Base-by-base conservation (phyloP, 1,284 basidiomycete genomes). In the Ustilago hordei region DNA sequence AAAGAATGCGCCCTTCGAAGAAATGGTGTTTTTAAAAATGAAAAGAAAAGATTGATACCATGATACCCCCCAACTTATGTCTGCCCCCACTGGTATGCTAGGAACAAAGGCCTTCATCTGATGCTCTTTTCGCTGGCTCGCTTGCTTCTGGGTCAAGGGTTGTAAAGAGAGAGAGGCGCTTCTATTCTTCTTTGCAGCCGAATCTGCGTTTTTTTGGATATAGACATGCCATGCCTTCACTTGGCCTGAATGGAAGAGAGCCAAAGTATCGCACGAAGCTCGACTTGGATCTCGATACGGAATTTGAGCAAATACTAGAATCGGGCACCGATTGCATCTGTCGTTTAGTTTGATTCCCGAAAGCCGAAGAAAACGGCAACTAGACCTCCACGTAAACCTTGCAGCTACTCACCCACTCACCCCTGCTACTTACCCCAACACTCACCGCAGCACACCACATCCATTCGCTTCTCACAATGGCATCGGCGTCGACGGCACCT, bases 71-170 rank as follows among this genome's bases (percentile, higher is more conserved):
- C 2, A 2, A 2, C 23, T 28, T 28, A 3, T 28, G 23, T 28
- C 2, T 28, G 23, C 3, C 23, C 23, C 23, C 23, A 28, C 23
- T 28, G 36, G 2, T 38, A 19, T 50, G 48, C 28, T 19, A 48
- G 45, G 45, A 19, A 48, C 45, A 48, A 1, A 15, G 13, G 7
- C 13, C n/a, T 45, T 45, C 11, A 19, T 45, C 43, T 19, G n/a
- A 23, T n/a, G 19, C 43, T 45, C 2, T 45, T 45, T 19, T 45
- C 39, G 15, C 23, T 19, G n/a, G 12, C 36, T 36, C 39, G 39
- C 39, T 41, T 15, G 39, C 39, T 41, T 12, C 23, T 23, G 23
- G 67, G 67, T 64, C 58, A 28, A 64, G 67, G 67, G 67, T 69
- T 45, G 41, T 6, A 11, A 4, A 38, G 36, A 38, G 36, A 38